Base-by-base conservation (phyloP, 805 yeast species). In the Kregervanrija delftensis region DNA sequence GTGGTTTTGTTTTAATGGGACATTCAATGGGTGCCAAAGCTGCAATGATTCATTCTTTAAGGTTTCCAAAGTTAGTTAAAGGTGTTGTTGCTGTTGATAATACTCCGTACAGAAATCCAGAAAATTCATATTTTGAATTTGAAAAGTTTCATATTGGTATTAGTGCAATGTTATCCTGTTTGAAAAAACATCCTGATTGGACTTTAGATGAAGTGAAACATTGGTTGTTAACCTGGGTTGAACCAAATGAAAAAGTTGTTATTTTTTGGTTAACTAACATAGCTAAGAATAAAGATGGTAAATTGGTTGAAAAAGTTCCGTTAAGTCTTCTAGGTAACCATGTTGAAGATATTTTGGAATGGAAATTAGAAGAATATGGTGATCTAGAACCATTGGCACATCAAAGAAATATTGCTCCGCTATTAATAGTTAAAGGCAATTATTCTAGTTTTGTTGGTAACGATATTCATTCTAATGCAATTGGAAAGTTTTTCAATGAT, bases 21-120 rank as follows among this genome's bases (percentile, higher is more conserved):
- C 93, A 85, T 59, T 84, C 91, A 0, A 83, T 86, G 93, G 99
- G 99, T 4, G 98, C 96, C 3, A 90, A 93, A 58, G 75, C 89
- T 0, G 96, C 85, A 11, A 87, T 93, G 96, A 83, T 88, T 0
- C 71, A 84, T 22, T 84, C 87, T 0, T 63, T 93, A 43, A 66
- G 85, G 42, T 69, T 76, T 34, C 91, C 91, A 0, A 74, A 78
- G 1, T 49, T 78, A 5, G 79, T 71, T 68, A 37, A 71, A 74
- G 72, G 61, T 79, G 51, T 78, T 78, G 31, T 72, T 82, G 14
- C 95, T 83, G 16, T 62, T 16, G 99, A 91, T 58, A 93, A 90
- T 58, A 82, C 95, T 0, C 98, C 99, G 0, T 77, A 57, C 35
- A 39, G 46, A 13, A 58, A 54, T 95, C 97, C 12, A 69, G 47